These are phyloP conservation scores for Mortierella sp. DNA, from an alignment of 371 early-diverging fungal genomes.

Conservation along the genomic window DNA sequence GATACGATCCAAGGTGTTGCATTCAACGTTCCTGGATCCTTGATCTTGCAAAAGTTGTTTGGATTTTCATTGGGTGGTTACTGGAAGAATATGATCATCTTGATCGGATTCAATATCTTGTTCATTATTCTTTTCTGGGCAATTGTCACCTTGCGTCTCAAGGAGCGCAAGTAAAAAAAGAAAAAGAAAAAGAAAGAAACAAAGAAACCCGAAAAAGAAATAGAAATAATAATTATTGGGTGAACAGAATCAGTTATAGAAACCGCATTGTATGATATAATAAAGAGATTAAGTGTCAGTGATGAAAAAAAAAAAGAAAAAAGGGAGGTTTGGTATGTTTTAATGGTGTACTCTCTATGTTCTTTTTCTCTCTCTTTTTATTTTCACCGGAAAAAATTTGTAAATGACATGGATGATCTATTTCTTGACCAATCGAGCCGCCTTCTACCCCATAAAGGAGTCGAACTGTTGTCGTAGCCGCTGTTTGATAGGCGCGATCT, in stretches of 20 bases:
- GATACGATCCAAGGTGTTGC: conserved; percentile 51
- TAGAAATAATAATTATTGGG: too few species aligned
- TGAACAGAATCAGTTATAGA: conserved; percentile 59
- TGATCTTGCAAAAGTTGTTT: conserved; percentile 66
- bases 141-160: conserved; percentile 40
- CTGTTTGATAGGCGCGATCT: neutral
- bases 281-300: too few species aligned
- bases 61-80: conserved; percentile 64
- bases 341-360: neutral
- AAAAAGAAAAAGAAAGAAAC: neutral
- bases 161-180: conserved; percentile 46
- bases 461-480: neutral
- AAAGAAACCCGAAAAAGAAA: too few species aligned
- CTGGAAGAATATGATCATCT: conserved; percentile 59
- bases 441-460: conserved; percentile 1
- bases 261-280: conserved; percentile 28
- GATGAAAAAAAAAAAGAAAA: too few species aligned
- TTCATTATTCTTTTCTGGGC: conserved; percentile 46
- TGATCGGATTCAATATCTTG: conserved; percentile 38
- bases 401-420: neutral
- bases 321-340: too few species aligned
- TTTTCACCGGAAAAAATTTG: neutral
- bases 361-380: neutral
- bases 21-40: conserved; percentile 59
- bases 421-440: neutral